Percentiles rank a stretch among this genome's conserved stretches.
Evolutionary conservation across 352 stramenopile genomes (phyloP).

Genomic region (Phytophthora syringae): DNA sequence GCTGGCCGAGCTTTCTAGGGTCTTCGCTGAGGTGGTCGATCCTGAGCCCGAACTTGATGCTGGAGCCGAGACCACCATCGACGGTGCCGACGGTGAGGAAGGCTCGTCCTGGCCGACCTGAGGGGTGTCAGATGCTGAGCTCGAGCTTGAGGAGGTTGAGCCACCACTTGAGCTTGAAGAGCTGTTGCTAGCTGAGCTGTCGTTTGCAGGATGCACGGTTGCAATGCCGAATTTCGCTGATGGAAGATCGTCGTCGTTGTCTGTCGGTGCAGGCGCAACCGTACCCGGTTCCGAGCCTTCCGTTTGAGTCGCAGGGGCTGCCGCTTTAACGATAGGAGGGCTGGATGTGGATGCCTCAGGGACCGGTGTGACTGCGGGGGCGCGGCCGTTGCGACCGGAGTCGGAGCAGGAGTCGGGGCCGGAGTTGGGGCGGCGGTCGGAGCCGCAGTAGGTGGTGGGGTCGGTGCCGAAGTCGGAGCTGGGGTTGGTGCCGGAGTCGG

Average conservation of each 20-base stretch:
- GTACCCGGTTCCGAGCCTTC: constrained; percentile 6
- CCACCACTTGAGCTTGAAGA: constrained; percentile 12
- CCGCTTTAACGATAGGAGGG: constrained; percentile 12
- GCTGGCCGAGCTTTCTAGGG: constrained; percentile 21
- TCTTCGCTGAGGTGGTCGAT: constrained; percentile 16
- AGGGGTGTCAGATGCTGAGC: constrained; percentile 14
- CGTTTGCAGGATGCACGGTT: constrained; percentile 16
- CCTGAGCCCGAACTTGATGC: constrained; percentile 17
- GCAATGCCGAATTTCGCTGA: constrained; percentile 16
- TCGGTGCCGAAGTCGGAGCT: too few relatives aligned
- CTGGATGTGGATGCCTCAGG: neutral
- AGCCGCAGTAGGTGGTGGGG: too few relatives aligned
- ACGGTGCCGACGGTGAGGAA: constrained; percentile 11
- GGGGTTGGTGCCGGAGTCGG: constrained; percentile 3
- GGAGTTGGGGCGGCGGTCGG: constrained; percentile 2
- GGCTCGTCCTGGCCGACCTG: constrained; percentile 22
- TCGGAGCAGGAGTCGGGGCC: constrained; percentile 1
- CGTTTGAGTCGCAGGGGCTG: neutral
- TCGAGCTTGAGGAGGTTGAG: constrained; percentile 3
- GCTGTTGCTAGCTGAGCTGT: constrained; percentile 8
- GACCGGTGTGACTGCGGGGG: neutral
- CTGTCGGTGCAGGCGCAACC: constrained; percentile 11
- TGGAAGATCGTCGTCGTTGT: constrained; percentile 12
- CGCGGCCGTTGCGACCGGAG: constrained; percentile 5
- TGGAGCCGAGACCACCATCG: neutral